phyloP scores from a whole-genome alignment of 202 grass and related monocot genomes.

The Zoysia matrella region DNA sequence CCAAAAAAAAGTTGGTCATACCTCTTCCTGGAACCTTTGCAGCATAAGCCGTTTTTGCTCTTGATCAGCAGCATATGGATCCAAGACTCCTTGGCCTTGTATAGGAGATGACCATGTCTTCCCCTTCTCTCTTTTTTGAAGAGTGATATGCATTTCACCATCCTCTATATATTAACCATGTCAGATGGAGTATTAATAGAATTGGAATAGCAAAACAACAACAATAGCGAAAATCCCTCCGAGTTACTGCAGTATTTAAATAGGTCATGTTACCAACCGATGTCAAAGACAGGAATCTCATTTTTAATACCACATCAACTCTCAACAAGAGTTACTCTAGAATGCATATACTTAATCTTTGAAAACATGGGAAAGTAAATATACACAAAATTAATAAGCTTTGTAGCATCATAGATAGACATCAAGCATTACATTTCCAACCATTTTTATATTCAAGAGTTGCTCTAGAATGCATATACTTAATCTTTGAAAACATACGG shows the following conservation, averaged over 20 bases:
- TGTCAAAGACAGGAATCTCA: background rate
- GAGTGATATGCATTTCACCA: conserved; percentile 83
- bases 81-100: conserved; percentile 81
- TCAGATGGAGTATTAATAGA: conserved; percentile 2
- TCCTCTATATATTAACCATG: conserved; percentile 65
- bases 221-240: background rate
- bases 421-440: background rate
- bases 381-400: background rate
- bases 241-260: conserved; percentile 1
- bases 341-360: background rate
- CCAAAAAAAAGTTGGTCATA: conserved; percentile 37
- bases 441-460: background rate
- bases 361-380: background rate
- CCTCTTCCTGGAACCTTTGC: conserved; percentile 99
- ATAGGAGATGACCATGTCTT: conserved; percentile 95
- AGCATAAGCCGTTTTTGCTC: conserved; percentile 98
- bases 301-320: conserved; percentile 1
- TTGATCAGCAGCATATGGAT: conserved; percentile 74
- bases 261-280: background rate
- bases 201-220: background rate
- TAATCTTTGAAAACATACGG: background rate
- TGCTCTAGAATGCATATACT: background rate
- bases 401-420: background rate
- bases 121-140: conserved; percentile 96
- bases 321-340: background rate